phyloP scores from a whole-genome alignment of 345 rosid genomes.

The Syzygium grande region DNA sequence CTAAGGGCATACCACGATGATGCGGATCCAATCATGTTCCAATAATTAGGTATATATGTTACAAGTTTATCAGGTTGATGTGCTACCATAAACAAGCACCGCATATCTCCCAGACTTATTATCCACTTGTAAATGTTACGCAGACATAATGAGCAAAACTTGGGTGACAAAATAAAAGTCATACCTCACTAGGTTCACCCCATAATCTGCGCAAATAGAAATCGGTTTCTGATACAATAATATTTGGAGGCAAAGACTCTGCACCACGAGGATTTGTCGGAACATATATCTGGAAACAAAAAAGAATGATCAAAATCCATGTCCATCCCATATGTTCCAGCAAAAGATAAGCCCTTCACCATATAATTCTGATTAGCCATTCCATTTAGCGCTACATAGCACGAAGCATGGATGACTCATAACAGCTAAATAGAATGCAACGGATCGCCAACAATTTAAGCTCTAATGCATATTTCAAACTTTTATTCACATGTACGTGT shows the following conservation, averaged over 20 bases:
- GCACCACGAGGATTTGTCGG: slow-evolving; percentile 89
- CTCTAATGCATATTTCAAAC: neutral
- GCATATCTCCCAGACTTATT: neutral
- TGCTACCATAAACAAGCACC: neutral
- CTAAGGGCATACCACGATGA: neutral
- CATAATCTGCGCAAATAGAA: slow-evolving; percentile 80
- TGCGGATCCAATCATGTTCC: neutral
- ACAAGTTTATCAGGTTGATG: neutral
- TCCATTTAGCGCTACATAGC: neutral
- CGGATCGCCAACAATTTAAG: neutral
- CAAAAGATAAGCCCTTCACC: neutral
- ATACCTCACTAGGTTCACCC: slow-evolving; percentile 95
- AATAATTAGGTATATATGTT: neutral
- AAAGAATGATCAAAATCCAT: neutral
- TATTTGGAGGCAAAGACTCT: slow-evolving; percentile 87
- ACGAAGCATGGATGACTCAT: neutral
- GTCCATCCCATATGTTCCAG: neutral
- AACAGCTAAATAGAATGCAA: neutral
- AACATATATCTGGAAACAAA: slow-evolving; percentile 56
- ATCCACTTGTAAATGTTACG: neutral
- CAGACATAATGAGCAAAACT: neutral
- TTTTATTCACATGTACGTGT: neutral
- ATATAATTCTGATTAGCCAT: neutral
- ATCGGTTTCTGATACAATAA: slow-evolving; percentile 73
- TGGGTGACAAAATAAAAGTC: neutral